A percentile compares a stretch with the other conserved stretches of the same genome.
These are phyloP conservation scores for Neurospora sp. DNA, from an alignment of 2,329 filamentous ascomycete species.

Conservation along the genomic window DNA sequence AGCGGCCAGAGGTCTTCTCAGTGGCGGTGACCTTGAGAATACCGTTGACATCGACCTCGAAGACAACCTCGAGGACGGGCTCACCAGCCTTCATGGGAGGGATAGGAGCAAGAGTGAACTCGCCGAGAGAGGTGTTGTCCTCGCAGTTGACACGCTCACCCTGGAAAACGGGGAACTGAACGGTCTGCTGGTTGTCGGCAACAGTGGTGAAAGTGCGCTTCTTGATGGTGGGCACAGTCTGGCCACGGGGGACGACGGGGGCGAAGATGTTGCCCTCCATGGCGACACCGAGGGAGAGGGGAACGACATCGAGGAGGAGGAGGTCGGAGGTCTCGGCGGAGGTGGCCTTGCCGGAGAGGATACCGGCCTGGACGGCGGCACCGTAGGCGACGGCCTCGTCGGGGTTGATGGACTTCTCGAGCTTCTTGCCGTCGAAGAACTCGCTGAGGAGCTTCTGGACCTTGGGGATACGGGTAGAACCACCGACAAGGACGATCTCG, in stretches of 20 bases:
- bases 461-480: conserved; percentile 95
- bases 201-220: conserved; percentile 89
- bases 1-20: conserved; percentile 96
- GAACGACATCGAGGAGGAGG: conserved; percentile 90
- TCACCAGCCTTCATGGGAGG: conserved; percentile 89
- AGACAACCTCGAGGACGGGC: conserved; percentile 92
- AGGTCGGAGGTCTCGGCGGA: conserved; percentile 91
- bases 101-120: conserved; percentile 88
- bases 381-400: conserved; percentile 99
- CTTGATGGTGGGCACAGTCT: conserved; percentile 71
- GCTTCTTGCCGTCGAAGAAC: conserved; percentile 99
- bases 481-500: conserved; percentile 98
- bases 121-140: conserved; percentile 94
- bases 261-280: conserved; percentile 99
- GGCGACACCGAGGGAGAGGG: conserved; percentile 93
- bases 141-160: conserved; percentile 97
- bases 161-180: conserved; percentile 89
- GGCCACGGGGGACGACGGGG: conserved; percentile 74
- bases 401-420: conserved; percentile 99
- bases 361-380: conserved; percentile 97
- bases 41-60: conserved; percentile 99
- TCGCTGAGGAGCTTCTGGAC: conserved; percentile 99
- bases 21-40: conserved; percentile 99
- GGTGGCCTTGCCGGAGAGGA: conserved; percentile 95
- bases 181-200: conserved; percentile 65